Percentiles rank a stretch among this genome's conserved stretches.
Evolutionary conservation across 176 grass and related monocot genomes (phyloP).

Genomic region (sorghum (Sorghum bicolor)): Sorghum_bicolor_NCBIv3 NC_012876.2:30429501-30430000

Average conservation of each 20-base stretch:
- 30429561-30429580: too few species aligned
- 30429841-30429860: background rate
- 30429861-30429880: background rate
- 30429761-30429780: background rate
- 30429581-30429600: too few species aligned
- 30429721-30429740: too few species aligned
- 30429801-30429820: background rate
- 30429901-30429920: background rate
- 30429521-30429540: too few species aligned
- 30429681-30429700: too few species aligned
- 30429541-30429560: too few species aligned
- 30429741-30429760: too few species aligned
- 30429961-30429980: conserved; percentile 33
- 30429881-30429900: conserved; percentile 3
- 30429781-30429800: conserved; percentile 4
- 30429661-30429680: too few species aligned
- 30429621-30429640: background rate
- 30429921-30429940: conserved; percentile 18
- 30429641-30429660: background rate
- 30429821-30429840: background rate
- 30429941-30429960: background rate
- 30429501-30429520: too few species aligned
- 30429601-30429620: background rate
- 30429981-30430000: conserved; percentile 76
- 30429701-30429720: too few species aligned